Conservation (phyloP, 441 rosid genomes). For the Hypseocharis bilobata region DNA sequence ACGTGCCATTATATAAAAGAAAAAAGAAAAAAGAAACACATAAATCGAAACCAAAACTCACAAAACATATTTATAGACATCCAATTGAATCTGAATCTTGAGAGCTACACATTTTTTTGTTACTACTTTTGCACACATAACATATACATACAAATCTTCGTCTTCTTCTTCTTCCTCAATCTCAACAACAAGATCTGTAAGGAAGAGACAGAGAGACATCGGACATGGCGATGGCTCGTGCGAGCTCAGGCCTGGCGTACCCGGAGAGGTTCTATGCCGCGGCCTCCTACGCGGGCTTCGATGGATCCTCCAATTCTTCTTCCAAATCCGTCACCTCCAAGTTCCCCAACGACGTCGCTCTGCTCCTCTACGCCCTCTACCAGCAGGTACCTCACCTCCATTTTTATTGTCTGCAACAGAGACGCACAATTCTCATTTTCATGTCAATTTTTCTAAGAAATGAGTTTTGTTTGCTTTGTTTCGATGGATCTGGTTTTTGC, state of each 20-base stretch:
- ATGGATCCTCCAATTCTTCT: constrained; percentile 65
- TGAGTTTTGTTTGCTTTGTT: no score
- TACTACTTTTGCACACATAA: no score
- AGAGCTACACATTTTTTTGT: no score
- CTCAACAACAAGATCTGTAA: background rate
- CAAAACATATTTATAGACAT: background rate
- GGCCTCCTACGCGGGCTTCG: constrained; percentile 77
- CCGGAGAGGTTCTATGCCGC: constrained; percentile 95
- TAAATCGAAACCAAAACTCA: no score
- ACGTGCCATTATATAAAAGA: background rate
- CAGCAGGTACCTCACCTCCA: constrained; percentile 56
- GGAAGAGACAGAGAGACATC: background rate
- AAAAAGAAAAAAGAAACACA: background rate
- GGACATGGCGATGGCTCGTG: constrained; percentile 74
- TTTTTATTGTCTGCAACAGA: background rate
- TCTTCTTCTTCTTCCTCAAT: background rate
- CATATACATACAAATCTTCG: background rate
- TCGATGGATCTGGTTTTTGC: background rate
- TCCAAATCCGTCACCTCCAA: constrained; percentile 46
- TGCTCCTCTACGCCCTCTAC: constrained; percentile 76
- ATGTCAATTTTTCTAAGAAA: no score
- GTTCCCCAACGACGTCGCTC: constrained; percentile 71
- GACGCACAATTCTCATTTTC: background rate
- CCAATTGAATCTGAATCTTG: background rate
- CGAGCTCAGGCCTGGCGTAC: constrained; percentile 86